Conservation (phyloP, 495 filamentous ascomycete genomes). For the Podospora appendiculata region DNA sequence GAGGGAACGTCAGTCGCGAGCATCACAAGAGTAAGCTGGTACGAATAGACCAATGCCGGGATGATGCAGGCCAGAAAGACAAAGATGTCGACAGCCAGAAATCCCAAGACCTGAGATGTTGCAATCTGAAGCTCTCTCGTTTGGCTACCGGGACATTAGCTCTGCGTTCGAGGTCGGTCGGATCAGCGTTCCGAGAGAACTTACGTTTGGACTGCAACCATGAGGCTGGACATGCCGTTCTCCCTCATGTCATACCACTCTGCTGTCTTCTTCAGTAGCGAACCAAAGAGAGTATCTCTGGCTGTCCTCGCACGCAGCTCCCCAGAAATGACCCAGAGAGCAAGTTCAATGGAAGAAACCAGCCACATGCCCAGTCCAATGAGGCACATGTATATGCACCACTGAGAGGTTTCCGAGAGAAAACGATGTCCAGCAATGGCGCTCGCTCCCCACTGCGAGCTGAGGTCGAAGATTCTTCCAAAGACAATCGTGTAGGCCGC, state of each 20-base stretch:
- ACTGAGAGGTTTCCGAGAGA: conserved; percentile 45
- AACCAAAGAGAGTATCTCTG: conserved; percentile 56
- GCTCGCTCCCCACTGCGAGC: conserved; percentile 58
- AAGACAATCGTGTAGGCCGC: conserved; percentile 63
- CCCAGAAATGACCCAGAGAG: conserved; percentile 65
- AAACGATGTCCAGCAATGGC: conserved; percentile 41
- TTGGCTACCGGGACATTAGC: conserved; percentile 44
- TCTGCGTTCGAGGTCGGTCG: no score
- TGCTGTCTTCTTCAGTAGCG: conserved; percentile 63
- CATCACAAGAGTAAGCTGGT: conserved; percentile 79
- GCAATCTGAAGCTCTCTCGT: conserved; percentile 75
- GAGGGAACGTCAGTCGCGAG: conserved; percentile 68
- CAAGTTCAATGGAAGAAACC: conserved; percentile 55
- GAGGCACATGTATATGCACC: conserved; percentile 48
- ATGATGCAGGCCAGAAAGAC: conserved; percentile 54
- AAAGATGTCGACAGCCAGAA: conserved; percentile 52
- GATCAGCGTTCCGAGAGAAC: conserved; percentile 8
- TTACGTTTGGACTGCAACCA: conserved; percentile 69
- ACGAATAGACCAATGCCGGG: conserved; percentile 71
- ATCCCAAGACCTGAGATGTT: conserved; percentile 70
- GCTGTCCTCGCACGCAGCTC: conserved; percentile 68
- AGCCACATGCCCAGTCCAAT: conserved; percentile 60
- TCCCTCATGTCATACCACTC: conserved; percentile 73
- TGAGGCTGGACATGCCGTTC: conserved; percentile 64
- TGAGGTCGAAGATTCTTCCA: conserved; percentile 66